Evolutionary conservation across 495 filamentous ascomycete species (phyloP), one percentile per base, ranked within the genome.

Genomic region (Lasiosphaeriaceae sp.): DNA sequence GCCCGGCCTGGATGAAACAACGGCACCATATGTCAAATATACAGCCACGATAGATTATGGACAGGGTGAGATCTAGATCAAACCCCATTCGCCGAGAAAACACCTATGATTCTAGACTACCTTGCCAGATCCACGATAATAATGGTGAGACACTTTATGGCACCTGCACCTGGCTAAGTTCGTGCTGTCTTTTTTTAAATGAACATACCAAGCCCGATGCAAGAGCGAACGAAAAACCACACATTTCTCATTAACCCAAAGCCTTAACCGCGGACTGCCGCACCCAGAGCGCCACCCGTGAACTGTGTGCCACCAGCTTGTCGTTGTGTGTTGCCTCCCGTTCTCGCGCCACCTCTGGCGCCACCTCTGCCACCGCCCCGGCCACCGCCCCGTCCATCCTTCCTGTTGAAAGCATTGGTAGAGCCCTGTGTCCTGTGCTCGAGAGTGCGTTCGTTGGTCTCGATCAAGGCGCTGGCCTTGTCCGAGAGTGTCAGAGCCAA

Each of bases 341-440:
- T 68, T 47, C 81, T 68, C 16, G 77, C 69, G 53, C 90, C 89
- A 55, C 89, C 86, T 57, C 91, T 79, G 34, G 86, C 86, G 23
- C 83, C 81, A 53, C 90, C 80, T 24, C 78, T 74, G 31, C 86
- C 84, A 20, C 86, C 85, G 23, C 86, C 78, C 35, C 85, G 79
- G 55, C 90, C 86, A 57, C 90, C 90, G 51, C 90, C 82, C 67
- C 83, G 84, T 59, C 87, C 89, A 57, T 88, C 88, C 74, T 92
- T 86, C 68, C 91, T 77, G 79, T 95, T 91, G 72, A 96, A 96
- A 51, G 93, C 93, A 66, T 96, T 96, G 46, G 92, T 86, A 62
- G 90, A 94, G 54, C 94, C 94, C 71, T 96, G 90, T 53, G 94
- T 99, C 68, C 93, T 84, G 73, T 96, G 90, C 82, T 99, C 94